Conservation (phyloP, 1,139 yeast genomes). For the Debaryomycetaceae sp. region DNA sequence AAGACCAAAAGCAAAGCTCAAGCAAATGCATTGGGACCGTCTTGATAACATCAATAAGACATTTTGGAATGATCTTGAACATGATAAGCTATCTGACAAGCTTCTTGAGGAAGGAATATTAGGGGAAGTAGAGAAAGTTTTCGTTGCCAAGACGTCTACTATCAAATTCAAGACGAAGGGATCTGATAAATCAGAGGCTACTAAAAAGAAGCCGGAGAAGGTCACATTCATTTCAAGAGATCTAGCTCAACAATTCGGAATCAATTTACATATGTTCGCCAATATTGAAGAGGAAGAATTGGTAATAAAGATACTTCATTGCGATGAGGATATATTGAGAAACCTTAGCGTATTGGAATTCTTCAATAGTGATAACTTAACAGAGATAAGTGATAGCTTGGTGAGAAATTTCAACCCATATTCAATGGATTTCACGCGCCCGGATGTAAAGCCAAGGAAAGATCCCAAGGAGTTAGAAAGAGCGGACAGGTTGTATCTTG, state of each 20-base stretch:
- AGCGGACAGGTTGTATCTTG: constrained; percentile 76
- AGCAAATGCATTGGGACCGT: constrained; percentile 96
- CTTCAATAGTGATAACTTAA: constrained; percentile 67
- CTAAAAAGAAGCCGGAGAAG: constrained; percentile 35
- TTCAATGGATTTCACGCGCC: constrained; percentile 46
- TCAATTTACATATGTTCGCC: constrained; percentile 80
- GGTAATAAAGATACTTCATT: constrained; percentile 60
- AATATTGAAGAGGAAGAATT: constrained; percentile 59
- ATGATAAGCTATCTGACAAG: constrained; percentile 45
- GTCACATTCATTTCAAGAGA: constrained; percentile 72
- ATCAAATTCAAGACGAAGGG: constrained; percentile 34
- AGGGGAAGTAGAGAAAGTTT: constrained; percentile 72
- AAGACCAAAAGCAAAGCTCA: constrained; percentile 64
- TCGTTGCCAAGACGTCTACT: constrained; percentile 57
- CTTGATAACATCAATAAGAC: constrained; percentile 69
- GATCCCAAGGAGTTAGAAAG: constrained; percentile 67
- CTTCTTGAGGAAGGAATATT: constrained; percentile 70
- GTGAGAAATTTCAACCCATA: constrained; percentile 72
- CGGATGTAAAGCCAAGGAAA: constrained; percentile 44
- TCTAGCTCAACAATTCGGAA: constrained; percentile 82
- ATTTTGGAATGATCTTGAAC: constrained; percentile 69
- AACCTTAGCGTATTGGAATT: constrained; percentile 79
- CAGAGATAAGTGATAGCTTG: constrained; percentile 66
- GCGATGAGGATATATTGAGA: constrained; percentile 66
- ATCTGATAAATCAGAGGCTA: constrained; percentile 8